Conservation (phyloP, 108 stramenopile species). For the Schizochytrium sp. region DNA sequence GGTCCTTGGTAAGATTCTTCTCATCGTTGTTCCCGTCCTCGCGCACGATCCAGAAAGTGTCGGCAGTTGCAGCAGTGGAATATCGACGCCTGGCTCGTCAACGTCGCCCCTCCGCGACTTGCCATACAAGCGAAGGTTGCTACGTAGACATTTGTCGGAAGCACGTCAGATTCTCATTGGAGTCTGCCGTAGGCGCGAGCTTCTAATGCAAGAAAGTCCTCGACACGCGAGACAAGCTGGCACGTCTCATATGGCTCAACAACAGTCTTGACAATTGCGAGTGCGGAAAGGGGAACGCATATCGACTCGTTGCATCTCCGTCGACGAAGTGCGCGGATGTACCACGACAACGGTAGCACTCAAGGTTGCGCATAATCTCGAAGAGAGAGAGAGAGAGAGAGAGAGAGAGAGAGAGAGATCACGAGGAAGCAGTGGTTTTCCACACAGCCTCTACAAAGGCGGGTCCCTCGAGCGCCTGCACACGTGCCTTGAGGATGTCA, state of each 20-base stretch:
- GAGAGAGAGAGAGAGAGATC: background rate
- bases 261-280: too few relatives aligned
- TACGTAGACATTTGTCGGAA: background rate
- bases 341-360: too few relatives aligned
- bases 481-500: constrained; percentile 82
- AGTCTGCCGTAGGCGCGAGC: background rate
- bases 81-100: background rate
- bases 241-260: too few relatives aligned
- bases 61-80: too few relatives aligned
- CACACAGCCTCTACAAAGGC: constrained; percentile 89
- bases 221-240: too few relatives aligned
- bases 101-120: background rate
- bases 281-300: too few relatives aligned
- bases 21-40: background rate
- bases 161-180: background rate
- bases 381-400: too few relatives aligned
- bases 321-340: too few relatives aligned
- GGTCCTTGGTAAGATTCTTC: background rate
- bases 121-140: background rate
- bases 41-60: background rate
- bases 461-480: constrained; percentile 85
- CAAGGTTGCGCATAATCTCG: too few relatives aligned
- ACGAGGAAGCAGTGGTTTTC: background rate
- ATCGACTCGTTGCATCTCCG: too few relatives aligned
- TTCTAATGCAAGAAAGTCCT: too few relatives aligned